These are phyloP conservation scores for Eremomyces bilateralis DNA, from an alignment of 495 filamentous ascomycete genomes.

Conservation along the genomic window DNA sequence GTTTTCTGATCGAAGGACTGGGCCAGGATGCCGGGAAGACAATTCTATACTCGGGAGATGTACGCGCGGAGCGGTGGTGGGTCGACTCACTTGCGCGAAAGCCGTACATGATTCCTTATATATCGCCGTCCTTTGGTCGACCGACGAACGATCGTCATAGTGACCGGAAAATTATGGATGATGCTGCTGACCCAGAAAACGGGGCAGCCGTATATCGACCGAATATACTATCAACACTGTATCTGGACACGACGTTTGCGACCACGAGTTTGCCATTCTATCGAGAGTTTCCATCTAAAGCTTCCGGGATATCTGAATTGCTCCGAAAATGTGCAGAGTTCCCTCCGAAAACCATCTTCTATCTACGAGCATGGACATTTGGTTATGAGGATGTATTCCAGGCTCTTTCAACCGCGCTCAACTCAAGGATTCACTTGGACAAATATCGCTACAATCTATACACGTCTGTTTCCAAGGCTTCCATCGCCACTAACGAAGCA, in stretches of 20 bases:
- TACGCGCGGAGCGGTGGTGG: constrained; percentile 56
- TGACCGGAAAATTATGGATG: no score
- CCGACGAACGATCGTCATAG: constrained; percentile 49
- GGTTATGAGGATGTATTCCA: constrained; percentile 84
- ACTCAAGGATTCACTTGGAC: constrained; percentile 62
- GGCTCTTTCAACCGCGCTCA: constrained; percentile 47
- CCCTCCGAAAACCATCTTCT: constrained; percentile 56
- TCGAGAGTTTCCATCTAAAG: constrained; percentile 34
- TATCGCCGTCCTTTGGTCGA: constrained; percentile 25
- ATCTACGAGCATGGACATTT: constrained; percentile 82
- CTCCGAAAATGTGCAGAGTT: constrained; percentile 45
- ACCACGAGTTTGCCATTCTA: constrained; percentile 21
- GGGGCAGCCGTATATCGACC: no score
- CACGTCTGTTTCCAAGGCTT: constrained; percentile 28
- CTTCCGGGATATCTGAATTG: constrained; percentile 56
- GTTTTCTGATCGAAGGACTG: constrained; percentile 70
- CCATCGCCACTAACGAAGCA: constrained; percentile 26
- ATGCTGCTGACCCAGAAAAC: no score
- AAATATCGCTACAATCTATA: constrained; percentile 59
- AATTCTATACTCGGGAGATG: constrained; percentile 82
- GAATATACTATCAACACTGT: no score
- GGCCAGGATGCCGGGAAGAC: constrained; percentile 35
- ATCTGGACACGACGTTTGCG: constrained; percentile 71
- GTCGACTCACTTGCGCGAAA: constrained; percentile 41
- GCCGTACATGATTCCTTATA: constrained; percentile 54